phyloP scores from a whole-genome alignment of 768 basidiomycete genomes.

The Panaeolus cyanescens region DNA sequence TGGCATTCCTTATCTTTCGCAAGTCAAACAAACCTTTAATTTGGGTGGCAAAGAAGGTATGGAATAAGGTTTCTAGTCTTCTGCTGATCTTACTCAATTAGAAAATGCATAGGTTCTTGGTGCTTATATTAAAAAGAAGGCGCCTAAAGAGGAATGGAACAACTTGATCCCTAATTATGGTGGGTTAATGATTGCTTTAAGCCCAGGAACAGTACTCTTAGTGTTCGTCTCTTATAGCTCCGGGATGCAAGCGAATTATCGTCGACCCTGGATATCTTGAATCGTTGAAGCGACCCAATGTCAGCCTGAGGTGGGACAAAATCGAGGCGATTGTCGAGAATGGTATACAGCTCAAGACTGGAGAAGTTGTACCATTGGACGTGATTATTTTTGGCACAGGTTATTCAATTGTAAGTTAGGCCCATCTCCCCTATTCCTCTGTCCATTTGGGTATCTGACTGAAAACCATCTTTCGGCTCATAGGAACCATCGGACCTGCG shows the following conservation, averaged over 20 bases:
- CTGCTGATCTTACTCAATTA: conserved; percentile 1
- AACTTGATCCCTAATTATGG: conserved; percentile 55
- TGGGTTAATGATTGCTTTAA: conserved; percentile 24
- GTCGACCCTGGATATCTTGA: conserved; percentile 60
- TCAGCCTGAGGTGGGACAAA: conserved; percentile 47
- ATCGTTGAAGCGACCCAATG: conserved; percentile 53
- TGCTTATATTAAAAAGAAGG: conserved; percentile 46
- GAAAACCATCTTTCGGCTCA: background rate
- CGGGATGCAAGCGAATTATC: conserved; percentile 67
- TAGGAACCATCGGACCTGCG: conserved; percentile 39
- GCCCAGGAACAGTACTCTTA: background rate
- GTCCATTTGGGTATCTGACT: conserved; percentile 7
- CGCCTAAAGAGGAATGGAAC: conserved; percentile 49
- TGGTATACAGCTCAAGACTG: conserved; percentile 50
- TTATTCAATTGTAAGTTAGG: conserved; percentile 44
- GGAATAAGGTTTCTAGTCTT: background rate
- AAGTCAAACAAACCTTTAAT: conserved; percentile 38
- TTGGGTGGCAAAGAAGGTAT: conserved; percentile 33
- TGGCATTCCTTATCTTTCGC: conserved; percentile 38
- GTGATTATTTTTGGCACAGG: conserved; percentile 62
- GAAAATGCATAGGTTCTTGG: conserved; percentile 36
- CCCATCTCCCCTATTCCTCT: background rate
- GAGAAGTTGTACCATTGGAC: conserved; percentile 52
- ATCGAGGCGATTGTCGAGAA: conserved; percentile 51
- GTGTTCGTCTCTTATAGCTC: conserved; percentile 32